Conservation (phyloP, 768 basidiomycete genomes). For the Paxillus rubicundulus region DNA sequence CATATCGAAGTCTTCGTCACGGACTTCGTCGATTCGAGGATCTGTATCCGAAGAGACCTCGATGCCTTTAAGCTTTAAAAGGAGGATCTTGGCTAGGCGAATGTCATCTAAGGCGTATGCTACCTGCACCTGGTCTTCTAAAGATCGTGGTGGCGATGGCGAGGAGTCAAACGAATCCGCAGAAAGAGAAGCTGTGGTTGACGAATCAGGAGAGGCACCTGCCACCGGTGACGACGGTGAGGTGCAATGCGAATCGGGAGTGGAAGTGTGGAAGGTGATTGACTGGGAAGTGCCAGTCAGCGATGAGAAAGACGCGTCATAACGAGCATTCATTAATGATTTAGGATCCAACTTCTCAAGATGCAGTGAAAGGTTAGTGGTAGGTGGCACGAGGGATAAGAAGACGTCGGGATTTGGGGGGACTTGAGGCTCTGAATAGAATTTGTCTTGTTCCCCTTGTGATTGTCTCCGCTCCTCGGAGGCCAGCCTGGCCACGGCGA, state of each 20-base stretch:
- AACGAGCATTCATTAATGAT: background rate
- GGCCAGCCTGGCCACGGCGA: slow-evolving; percentile 43
- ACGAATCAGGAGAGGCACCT: slow-evolving; percentile 4
- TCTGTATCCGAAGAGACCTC: slow-evolving; percentile 58
- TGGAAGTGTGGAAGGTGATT: background rate
- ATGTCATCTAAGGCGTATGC: slow-evolving; percentile 69
- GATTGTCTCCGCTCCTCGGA: slow-evolving; percentile 39
- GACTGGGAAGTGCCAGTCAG: background rate
- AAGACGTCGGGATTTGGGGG: background rate
- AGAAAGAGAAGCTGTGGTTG: slow-evolving; percentile 27
- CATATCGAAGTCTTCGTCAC: slow-evolving; percentile 44
- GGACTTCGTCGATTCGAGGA: slow-evolving; percentile 61
- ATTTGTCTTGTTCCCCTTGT: slow-evolving; percentile 7
- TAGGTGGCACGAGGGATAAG: background rate
- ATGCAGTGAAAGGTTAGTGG: background rate
- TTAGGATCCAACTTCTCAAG: slow-evolving; percentile 1
- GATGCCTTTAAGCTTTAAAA: slow-evolving; percentile 60
- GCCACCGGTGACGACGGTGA: slow-evolving; percentile 18
- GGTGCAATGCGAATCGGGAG: background rate
- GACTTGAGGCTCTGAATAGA: background rate
- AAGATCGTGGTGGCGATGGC: slow-evolving; percentile 40
- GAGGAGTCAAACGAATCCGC: slow-evolving; percentile 47
- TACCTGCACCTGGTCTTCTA: slow-evolving; percentile 63
- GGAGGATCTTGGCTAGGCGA: slow-evolving; percentile 60
- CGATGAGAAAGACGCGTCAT: background rate